Base-by-base conservation (phyloP, 176 grass and related monocot species). In the Juncus inflexus region DNA sequence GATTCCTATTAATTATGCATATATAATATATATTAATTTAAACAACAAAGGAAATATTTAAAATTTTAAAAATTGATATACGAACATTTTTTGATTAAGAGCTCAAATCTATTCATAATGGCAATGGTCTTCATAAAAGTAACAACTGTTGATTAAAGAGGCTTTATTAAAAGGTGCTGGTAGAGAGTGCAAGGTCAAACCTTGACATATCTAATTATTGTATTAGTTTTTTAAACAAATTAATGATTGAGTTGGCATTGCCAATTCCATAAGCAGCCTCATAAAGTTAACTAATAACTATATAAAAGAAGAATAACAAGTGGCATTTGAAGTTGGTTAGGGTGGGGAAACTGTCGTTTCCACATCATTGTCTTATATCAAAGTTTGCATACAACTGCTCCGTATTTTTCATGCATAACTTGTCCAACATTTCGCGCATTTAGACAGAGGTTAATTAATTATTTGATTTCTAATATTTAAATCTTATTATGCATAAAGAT, bases 261-360 rank as follows among this genome's bases (percentile, higher is more conserved):
- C 58, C 39, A 43, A 40, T 12, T 59, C 14, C 42, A 47, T 70
- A 71, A 45, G 65, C 28, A 40, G 50, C 12, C 65, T 69, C 50
- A 69, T 66, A 66, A 66, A 37, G 9, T 15, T 50, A 36, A 37
- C 35, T 4, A 52, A 52, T 8, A 52, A 52, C 12, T 8, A 52
- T 8, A 52, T 13, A 57, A 57, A 11, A 57, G 15, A 69, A 36
- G 9, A 15, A 40, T 58, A 2, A 37, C 49, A 19, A 45, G 67
- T 71, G n/a, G 52, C 19, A 71, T 43, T 70, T 56, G 51, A 59
- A 35, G 67, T 71, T 71, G 9, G 67, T 71, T 71, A 40, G 67
- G 67, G 38, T 71, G n/a, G 67, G 67, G 40, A 71, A 71, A 58
- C 67, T 71, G 67, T 71, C 67, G 28, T 45, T 71, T 11, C 67